Percentiles rank a stretch among this genome's conserved stretches.
Conservation (phyloP, 257 asterid species). For the Leonotis leonurus region DNA sequence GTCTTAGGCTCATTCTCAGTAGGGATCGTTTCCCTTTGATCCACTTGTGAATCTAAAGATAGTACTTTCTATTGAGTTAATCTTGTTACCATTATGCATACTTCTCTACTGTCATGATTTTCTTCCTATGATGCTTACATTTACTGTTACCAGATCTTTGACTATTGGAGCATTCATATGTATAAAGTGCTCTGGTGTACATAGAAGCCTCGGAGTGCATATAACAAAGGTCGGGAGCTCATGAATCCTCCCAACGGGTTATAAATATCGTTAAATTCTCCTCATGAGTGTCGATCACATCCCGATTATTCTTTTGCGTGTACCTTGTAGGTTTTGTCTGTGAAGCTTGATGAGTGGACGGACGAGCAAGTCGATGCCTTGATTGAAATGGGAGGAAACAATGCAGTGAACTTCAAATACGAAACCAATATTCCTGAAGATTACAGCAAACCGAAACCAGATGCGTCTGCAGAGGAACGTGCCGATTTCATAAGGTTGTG, state of each 20-base stretch:
- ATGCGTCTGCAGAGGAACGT: constrained; percentile 66
- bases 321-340: constrained; percentile 61
- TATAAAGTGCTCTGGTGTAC: constrained; percentile 90
- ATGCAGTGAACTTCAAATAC: constrained; percentile 54
- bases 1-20: neutral
- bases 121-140: too few species aligned
- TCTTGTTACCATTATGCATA: too few species aligned
- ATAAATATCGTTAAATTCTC: neutral
- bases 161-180: constrained; percentile 76
- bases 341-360: constrained; percentile 91
- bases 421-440: constrained; percentile 68
- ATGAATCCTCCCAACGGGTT: neutral
- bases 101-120: constrained; percentile 1
- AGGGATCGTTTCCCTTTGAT: neutral
- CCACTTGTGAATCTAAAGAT: neutral
- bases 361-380: constrained; percentile 77
- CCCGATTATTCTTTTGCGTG: neutral
- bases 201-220: constrained; percentile 94
- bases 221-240: constrained; percentile 59
- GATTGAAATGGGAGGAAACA: constrained; percentile 69
- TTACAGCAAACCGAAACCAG: constrained; percentile 52
- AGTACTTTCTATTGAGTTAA: too few species aligned
- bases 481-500: constrained; percentile 77
- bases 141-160: constrained; percentile 52
- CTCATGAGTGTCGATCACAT: neutral